phyloP scores from a whole-genome alignment of 2,329 filamentous ascomycete genomes.

The Colletotrichum caudatum region DNA sequence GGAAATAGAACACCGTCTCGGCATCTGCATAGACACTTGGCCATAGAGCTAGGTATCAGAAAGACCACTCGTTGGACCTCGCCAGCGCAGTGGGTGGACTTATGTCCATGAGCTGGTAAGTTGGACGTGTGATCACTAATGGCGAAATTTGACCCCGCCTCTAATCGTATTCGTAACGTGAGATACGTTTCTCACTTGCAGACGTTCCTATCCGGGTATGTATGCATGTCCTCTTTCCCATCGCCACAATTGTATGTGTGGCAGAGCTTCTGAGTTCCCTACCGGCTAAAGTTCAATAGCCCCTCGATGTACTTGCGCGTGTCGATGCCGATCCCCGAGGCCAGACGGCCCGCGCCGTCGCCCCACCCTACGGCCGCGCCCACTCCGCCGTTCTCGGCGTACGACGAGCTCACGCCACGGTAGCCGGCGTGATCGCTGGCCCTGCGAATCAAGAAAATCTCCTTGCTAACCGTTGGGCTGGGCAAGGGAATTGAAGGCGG shows the following conservation, averaged over 20 bases:
- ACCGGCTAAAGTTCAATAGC: conserved; percentile 72
- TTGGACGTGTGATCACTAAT: background rate
- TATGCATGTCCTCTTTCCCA: background rate
- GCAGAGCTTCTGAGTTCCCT: conserved; percentile 10
- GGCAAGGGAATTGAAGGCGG: conserved; percentile 2
- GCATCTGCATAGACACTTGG: background rate
- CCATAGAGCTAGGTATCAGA: background rate
- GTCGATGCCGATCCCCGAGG: conserved; percentile 81
- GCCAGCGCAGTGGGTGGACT: background rate
- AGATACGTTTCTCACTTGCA: background rate
- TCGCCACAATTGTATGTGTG: background rate
- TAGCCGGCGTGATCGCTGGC: conserved; percentile 67
- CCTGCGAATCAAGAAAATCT: conserved; percentile 71
- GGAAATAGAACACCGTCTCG: background rate
- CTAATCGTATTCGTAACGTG: background rate
- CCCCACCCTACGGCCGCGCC: conserved; percentile 57
- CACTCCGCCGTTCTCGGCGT: conserved; percentile 54
- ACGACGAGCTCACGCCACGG: conserved; percentile 51
- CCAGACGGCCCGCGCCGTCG: conserved; percentile 70
- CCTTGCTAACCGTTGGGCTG: conserved; percentile 58
- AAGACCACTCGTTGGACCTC: background rate
- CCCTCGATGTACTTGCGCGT: conserved; percentile 81
- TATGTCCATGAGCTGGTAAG: background rate
- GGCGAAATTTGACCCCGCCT: background rate
- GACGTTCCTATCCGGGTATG: background rate